Base-by-base conservation (phyloP, 2,329 filamentous ascomycete species). In the Alternaria atra region DNA sequence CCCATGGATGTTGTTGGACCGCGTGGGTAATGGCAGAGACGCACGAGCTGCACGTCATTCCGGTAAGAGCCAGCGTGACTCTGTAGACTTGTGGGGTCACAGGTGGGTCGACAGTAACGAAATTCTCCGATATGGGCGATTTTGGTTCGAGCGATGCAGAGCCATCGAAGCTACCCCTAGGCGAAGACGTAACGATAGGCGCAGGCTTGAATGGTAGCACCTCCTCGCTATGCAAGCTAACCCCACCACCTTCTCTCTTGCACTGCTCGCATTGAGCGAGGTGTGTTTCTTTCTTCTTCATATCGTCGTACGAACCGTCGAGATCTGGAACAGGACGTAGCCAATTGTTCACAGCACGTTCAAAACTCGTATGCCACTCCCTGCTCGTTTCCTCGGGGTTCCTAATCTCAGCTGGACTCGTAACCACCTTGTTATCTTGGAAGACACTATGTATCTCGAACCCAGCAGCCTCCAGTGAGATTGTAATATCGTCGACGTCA, bases 21-120 rank as follows among this genome's bases (percentile, higher is more conserved):
- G 81, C 82, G 61, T 80, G 77, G 1, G 82, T 84, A 55, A 88
- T 82, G 29, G 80, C 78, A 37, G 80, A 81, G 5, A 85, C 82
- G 68, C 86, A 88, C 6, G 85, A 83, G 58, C 84, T 84, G 70
- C 86, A 88, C 2, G 85, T 88, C 86, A 88, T 88, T n/a, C 86
- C 86, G 27, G 80, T 80, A 34, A 88, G 81, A n/a, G 82, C 80
- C 53, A 85, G 74, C 4, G 82, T 82, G 5, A 80, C 83, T 59
- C 69, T 75, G 62, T 67, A 74, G 10, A 55, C 27, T 8, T 25
- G 34, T 9, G 60, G 17, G 6, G 46, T 10, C 9, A 27, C 46
- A n/a, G 56, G 15, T 1, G 59, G 17, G 20, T 73, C 65, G 7
- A 73, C 40, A 7, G 59, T 48, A n/a, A 74, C 52, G 29, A 77